Evolutionary conservation across 495 filamentous ascomycete genomes (phyloP), one percentile per base, ranked within the genome.

Genomic region (Xylaria nigripes): DNA sequence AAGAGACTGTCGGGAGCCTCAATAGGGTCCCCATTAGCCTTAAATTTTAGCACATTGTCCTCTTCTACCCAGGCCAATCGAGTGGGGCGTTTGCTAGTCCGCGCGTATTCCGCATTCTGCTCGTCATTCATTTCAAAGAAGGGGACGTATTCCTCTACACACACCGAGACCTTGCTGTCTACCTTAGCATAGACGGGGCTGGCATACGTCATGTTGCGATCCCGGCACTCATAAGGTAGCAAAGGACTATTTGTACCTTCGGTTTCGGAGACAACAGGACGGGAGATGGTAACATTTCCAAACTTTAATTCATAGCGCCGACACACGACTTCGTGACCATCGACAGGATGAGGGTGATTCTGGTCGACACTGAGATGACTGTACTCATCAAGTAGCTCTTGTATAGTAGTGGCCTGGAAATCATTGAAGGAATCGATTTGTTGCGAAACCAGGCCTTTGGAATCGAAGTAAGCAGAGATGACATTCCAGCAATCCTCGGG

Each of bases 361-460:
- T 95, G 89, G 59, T 97, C 94, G 53, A 97, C 81, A 19, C 85
- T 89, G 45, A 97, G 82, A 54, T 86, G 79, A 30, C 86, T 85
- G 64, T 95, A 90, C 66, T 97, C 93, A 51, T 86, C 82, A 23
- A 97, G 83, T 50, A 97, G 79, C 56, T 95, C 87, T 59, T 95
- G 89, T 74, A 97, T 91, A 0, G 93, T 96, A 3, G 86, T 88
- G 30, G 81, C 80, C 45, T 92, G 86, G 64, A 99, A 99, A 65
- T 96, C 90, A 73, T 99, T 87, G 75, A 95, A 99, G 2, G 93
- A 99, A 68, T 97, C 91, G 54, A 97, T 80, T 73, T 99, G 93
- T 68, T 97, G 94, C 3, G 94, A 95, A 10, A 97, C 94, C 19
- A 99, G 80, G 61, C 94, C 92, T 72, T 96, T 96, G 43, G 76